Conservation (phyloP, 2,329 filamentous ascomycete genomes). For the Lasiodiplodia theobromae region DNA sequence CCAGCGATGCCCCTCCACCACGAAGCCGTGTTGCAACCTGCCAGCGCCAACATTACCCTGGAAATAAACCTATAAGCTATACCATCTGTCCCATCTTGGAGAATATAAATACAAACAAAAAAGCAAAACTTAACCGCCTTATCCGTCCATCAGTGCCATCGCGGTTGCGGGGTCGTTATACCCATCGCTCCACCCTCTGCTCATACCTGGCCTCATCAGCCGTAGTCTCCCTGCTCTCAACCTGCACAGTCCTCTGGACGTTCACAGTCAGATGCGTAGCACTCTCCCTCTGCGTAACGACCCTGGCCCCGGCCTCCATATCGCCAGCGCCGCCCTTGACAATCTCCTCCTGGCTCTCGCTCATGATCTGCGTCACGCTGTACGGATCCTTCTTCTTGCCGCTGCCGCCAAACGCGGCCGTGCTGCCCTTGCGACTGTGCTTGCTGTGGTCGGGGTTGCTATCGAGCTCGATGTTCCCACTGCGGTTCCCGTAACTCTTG, state of each 20-base stretch:
- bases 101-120: not conserved
- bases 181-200: slow-evolving; percentile 3
- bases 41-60: too few species aligned
- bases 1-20: too few species aligned
- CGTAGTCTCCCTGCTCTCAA: not conserved
- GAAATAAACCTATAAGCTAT: too few species aligned
- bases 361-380: slow-evolving; percentile 32
- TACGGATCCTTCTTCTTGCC: slow-evolving; percentile 33
- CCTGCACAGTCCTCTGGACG: not conserved
- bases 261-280: not conserved
- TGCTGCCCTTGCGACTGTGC: slow-evolving; percentile 6
- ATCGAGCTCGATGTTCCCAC: not conserved
- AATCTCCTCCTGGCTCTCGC: slow-evolving; percentile 8
- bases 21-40: too few species aligned
- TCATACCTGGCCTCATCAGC: not conserved
- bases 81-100: not conserved
- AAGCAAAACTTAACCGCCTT: not conserved
- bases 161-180: not conserved
- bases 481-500: slow-evolving; percentile 31
- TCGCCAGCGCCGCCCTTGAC: not conserved
- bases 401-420: not conserved
- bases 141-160: not conserved
- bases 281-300: not conserved
- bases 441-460: slow-evolving; percentile 14
- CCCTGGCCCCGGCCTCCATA: not conserved